Evolutionary conservation across 345 rosid species (phyloP).

Genomic region (Atalantia buxifolia): DNA sequence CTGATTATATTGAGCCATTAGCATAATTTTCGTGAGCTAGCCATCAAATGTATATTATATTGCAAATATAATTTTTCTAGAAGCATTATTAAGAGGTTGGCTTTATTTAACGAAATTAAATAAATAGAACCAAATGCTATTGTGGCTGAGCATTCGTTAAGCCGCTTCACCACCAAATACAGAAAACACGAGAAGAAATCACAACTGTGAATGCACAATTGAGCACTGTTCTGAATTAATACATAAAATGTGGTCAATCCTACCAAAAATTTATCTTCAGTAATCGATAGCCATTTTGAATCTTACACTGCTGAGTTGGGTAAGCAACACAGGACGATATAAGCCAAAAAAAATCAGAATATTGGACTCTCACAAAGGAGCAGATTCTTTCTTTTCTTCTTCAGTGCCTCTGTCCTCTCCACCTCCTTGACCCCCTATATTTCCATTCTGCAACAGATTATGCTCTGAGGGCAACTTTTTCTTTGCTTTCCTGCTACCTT

Average conservation of each 20-base stretch:
- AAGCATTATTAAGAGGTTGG: neutral
- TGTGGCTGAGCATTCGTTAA: neutral
- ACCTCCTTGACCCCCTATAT: conserved; percentile 24
- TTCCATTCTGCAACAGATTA: conserved; percentile 26
- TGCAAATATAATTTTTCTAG: neutral
- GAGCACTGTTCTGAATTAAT: neutral
- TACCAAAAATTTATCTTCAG: neutral
- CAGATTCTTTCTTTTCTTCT: conserved; percentile 17
- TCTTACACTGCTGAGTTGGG: neutral
- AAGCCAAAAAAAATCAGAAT: neutral
- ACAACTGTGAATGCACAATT: neutral
- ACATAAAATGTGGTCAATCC: neutral
- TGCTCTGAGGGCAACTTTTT: conserved; percentile 62
- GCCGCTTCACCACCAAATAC: neutral
- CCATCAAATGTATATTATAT: neutral
- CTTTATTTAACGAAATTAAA: neutral
- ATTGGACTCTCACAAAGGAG: conserved; percentile 18
- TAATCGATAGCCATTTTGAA: neutral
- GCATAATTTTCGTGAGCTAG: neutral
- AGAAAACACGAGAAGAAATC: neutral
- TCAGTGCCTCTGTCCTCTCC: conserved; percentile 26
- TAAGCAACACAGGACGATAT: neutral
- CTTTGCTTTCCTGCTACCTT: conserved; percentile 58
- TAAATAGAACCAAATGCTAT: neutral
- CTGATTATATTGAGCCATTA: neutral